Conservation (phyloP, 2,329 filamentous ascomycete genomes). For the Xylariaceae sp. region DNA sequence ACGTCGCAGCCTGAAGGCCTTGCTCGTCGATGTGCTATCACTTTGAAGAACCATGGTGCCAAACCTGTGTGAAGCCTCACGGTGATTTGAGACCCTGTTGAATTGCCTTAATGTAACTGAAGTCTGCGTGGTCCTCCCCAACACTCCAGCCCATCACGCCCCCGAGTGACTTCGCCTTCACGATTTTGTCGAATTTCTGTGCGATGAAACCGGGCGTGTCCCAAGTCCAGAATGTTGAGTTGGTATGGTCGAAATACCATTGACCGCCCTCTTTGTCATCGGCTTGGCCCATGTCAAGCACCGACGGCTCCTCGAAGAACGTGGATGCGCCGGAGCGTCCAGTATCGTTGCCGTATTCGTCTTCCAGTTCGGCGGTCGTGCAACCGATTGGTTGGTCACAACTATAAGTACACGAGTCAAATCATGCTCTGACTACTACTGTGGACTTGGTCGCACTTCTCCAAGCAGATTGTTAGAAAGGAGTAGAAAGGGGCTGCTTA, state of each 20-base stretch:
- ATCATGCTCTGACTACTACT: no score
- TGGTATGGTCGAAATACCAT: slow-evolving; percentile 63
- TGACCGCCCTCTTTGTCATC: slow-evolving; percentile 59
- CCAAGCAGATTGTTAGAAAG: no score
- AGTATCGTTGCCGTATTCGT: slow-evolving; percentile 53
- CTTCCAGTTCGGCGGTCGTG: slow-evolving; percentile 53
- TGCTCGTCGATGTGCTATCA: no score
- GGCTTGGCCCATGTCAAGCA: slow-evolving; percentile 42
- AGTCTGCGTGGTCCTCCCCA: slow-evolving; percentile 11
- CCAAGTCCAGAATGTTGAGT: slow-evolving; percentile 67
- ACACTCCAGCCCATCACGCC: slow-evolving; percentile 44
- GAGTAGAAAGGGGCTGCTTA: no score
- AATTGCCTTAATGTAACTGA: slow-evolving; percentile 14
- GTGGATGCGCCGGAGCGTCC: slow-evolving; percentile 46
- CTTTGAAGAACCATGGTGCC: no score
- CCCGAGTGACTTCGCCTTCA: slow-evolving; percentile 54
- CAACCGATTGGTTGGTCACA: slow-evolving; percentile 47
- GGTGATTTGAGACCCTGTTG: slow-evolving; percentile 1
- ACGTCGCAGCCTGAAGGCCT: no score
- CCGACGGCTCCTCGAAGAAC: slow-evolving; percentile 38
- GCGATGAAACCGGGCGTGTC: slow-evolving; percentile 60
- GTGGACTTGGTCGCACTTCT: no score
- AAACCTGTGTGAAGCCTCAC: no score
- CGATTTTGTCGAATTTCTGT: slow-evolving; percentile 59
- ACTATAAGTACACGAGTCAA: no score